phyloP scores from a whole-genome alignment of 345 rosid genomes.

The Hypericum perforatum region DNA sequence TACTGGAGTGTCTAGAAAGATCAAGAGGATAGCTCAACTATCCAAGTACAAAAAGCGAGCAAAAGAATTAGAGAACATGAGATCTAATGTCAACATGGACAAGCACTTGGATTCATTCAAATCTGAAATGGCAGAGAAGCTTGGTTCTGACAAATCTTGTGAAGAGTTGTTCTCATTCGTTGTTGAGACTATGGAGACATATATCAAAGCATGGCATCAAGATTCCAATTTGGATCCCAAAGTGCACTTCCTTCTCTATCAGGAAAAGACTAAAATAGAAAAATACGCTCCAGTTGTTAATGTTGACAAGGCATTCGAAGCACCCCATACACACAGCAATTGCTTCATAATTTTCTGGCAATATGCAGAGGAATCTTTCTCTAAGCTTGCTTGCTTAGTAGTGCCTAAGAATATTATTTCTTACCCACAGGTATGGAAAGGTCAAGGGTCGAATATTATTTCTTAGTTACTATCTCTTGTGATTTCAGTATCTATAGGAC shows the following conservation, averaged over 20 bases:
- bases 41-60: constrained; percentile 73
- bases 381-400: constrained; percentile 84
- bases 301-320: constrained; percentile 99
- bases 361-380: constrained; percentile 60
- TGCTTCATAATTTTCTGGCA: constrained; percentile 86
- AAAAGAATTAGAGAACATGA: constrained; percentile 72
- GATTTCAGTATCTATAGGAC: too few relatives aligned
- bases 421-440: constrained; percentile 94
- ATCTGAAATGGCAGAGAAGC: constrained; percentile 62
- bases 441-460: too few relatives aligned
- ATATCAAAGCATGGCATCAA: constrained; percentile 79
- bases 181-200: constrained; percentile 68
- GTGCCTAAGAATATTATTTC: constrained; percentile 72
- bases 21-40: constrained; percentile 60
- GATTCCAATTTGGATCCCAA: too few relatives aligned
- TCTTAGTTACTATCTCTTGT: too few relatives aligned
- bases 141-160: constrained; percentile 50
- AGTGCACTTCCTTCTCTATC: too few relatives aligned
- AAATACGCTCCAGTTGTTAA: too few relatives aligned
- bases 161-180: constrained; percentile 56
- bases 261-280: too few relatives aligned
- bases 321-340: constrained; percentile 73
- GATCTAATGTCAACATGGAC: constrained; percentile 64
- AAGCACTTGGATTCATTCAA: constrained; percentile 58
- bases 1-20: constrained; percentile 76